Percentiles rank a stretch among this genome's conserved stretches.
Evolutionary conservation across 148 eudicot species (phyloP).

Genomic region (Persicaria maculosa): DNA sequence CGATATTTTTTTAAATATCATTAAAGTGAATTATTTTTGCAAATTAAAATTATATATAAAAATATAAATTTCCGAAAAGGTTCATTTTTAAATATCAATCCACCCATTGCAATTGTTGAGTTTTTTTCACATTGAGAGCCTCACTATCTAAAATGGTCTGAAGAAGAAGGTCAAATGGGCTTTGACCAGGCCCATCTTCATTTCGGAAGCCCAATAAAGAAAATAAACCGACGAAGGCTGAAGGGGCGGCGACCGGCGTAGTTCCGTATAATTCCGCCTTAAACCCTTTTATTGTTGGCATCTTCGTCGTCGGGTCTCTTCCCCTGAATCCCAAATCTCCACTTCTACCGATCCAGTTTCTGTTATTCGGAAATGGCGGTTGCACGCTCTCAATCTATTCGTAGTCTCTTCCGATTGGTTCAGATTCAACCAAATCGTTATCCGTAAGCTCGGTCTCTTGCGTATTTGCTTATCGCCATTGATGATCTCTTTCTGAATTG

Average conservation of each 20-base stretch:
- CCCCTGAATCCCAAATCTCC: conserved; percentile 1
- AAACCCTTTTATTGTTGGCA: neutral
- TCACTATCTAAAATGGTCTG: neutral
- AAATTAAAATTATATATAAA: too few species aligned
- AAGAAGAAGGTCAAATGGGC: neutral
- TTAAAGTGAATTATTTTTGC: too few species aligned
- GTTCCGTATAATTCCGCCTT: neutral
- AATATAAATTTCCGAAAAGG: too few species aligned
- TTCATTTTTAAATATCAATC: too few species aligned
- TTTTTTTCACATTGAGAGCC: too few species aligned
- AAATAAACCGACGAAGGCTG: neutral
- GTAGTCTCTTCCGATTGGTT: neutral
- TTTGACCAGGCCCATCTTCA: neutral
- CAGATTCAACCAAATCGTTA: neutral
- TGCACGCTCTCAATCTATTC: conserved; percentile 2
- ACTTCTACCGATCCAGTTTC: neutral
- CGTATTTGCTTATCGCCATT: neutral
- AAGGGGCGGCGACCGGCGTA: neutral
- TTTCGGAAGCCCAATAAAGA: neutral
- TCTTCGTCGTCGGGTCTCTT: neutral
- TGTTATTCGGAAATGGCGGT: neutral
- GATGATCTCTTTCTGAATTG: neutral
- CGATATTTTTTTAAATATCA: too few species aligned
- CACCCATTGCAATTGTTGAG: too few species aligned
- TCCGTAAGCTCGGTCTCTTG: neutral